phyloP scores from a whole-genome alignment of 176 grass and related monocot genomes.

The Tillandsia leiboldiana region DNA sequence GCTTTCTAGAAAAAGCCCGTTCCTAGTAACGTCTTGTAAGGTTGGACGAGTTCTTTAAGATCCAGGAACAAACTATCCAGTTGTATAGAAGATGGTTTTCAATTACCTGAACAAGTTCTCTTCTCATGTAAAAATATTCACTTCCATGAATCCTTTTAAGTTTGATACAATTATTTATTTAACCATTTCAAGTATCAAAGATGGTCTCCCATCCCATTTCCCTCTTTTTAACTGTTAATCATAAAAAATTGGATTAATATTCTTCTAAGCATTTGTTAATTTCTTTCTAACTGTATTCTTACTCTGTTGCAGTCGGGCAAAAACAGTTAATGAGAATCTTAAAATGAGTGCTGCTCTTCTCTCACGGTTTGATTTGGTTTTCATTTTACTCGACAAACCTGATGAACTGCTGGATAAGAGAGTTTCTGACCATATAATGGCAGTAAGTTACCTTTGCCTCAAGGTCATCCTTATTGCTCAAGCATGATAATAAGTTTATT shows the following conservation, averaged over 20 bases:
- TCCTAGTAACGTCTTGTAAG: no score
- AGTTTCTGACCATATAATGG: slow-evolving; percentile 78
- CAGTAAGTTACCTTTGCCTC: slow-evolving; percentile 36
- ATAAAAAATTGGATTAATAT: neutral
- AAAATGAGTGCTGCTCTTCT: slow-evolving; percentile 83
- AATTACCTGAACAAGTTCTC: no score
- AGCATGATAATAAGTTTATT: neutral
- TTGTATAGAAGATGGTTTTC: no score
- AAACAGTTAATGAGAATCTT: slow-evolving; percentile 88
- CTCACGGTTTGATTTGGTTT: slow-evolving; percentile 90
- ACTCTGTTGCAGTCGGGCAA: slow-evolving; percentile 57
- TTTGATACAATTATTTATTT: neutral
- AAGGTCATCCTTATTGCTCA: slow-evolving; percentile 1
- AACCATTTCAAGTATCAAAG: neutral
- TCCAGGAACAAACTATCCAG: no score
- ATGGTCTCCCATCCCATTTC: neutral
- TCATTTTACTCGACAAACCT: slow-evolving; percentile 87
- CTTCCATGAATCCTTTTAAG: neutral
- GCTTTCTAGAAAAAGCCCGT: neutral
- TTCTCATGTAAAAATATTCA: no score
- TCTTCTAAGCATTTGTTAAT: neutral
- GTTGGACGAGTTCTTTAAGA: no score
- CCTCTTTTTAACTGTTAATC: neutral
- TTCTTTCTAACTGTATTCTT: neutral
- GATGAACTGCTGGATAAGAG: slow-evolving; percentile 72